Percentiles rank a stretch among this genome's conserved stretches.
Evolutionary conservation across 1,139 yeast genomes (phyloP).

Genomic region (Yamadazyma buinensis): DNA sequence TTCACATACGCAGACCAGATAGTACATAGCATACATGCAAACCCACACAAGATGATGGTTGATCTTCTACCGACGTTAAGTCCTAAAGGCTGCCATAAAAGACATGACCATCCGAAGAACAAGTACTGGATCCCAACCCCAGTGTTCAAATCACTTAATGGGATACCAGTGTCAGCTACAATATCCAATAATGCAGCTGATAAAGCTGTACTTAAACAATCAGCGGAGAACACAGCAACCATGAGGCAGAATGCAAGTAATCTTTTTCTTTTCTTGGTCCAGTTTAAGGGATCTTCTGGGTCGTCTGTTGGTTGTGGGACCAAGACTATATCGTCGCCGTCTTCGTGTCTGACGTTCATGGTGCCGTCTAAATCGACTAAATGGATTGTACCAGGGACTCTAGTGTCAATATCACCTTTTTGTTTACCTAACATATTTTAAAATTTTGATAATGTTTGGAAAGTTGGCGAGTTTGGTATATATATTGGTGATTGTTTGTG

Average conservation of each 20-base stretch:
- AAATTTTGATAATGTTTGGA: no score
- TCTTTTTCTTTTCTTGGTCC: constrained; percentile 19
- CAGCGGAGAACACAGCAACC: constrained; percentile 12
- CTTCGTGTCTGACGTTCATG: constrained; percentile 19
- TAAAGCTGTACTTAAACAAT: constrained; percentile 10
- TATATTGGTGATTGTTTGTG: no score
- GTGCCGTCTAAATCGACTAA: constrained; percentile 20
- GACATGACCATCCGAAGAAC: constrained; percentile 25
- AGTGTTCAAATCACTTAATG: constrained; percentile 23
- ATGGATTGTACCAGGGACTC: constrained; percentile 25
- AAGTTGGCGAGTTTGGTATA: no score
- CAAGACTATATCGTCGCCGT: constrained; percentile 19
- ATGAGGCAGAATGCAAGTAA: constrained; percentile 13
- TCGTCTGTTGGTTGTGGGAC: constrained; percentile 26
- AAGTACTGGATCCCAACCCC: constrained; percentile 31
- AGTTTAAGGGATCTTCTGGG: constrained; percentile 24
- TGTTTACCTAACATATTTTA: constrained; percentile 1
- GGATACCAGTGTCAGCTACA: constrained; percentile 14
- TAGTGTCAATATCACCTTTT: constrained; percentile 5
- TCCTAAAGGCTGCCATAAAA: constrained; percentile 14
- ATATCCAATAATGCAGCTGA: constrained; percentile 11
- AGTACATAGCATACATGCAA: constrained; percentile 26
- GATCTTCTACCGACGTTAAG: constrained; percentile 48
- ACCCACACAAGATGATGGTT: constrained; percentile 31
- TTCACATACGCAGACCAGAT: constrained; percentile 43